phyloP scores from a whole-genome alignment of 768 basidiomycete genomes.

The Boletellus sp. region DNA sequence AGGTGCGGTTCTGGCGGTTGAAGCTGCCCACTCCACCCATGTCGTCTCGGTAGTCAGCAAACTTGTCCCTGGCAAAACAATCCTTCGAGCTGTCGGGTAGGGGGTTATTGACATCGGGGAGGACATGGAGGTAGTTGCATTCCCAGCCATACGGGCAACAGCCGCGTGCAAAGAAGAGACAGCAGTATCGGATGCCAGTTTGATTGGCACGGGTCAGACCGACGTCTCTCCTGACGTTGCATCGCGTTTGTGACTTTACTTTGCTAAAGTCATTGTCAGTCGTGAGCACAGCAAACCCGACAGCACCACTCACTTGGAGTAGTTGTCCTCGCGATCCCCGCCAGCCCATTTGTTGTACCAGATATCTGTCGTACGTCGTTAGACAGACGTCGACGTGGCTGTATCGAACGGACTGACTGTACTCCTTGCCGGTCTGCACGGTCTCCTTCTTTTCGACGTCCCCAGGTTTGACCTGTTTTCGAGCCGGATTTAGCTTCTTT shows the following conservation, averaged over 20 bases:
- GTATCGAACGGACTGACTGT: slow-evolving; percentile 59
- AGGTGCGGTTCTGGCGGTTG: slow-evolving; percentile 86
- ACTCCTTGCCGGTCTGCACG: slow-evolving; percentile 92
- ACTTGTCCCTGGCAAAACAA: slow-evolving; percentile 96
- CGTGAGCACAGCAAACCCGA: background rate
- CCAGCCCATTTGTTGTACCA: slow-evolving; percentile 99
- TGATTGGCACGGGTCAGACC: slow-evolving; percentile 95
- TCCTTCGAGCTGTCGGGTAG: slow-evolving; percentile 93
- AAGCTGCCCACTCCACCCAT: slow-evolving; percentile 99
- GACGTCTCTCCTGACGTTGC: slow-evolving; percentile 81
- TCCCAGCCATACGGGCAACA: slow-evolving; percentile 99
- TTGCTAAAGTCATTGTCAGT: slow-evolving; percentile 51
- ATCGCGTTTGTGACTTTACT: slow-evolving; percentile 90
- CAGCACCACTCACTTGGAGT: slow-evolving; percentile 71
- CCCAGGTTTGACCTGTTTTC: slow-evolving; percentile 88
- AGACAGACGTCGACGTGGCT: background rate
- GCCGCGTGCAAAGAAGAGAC: slow-evolving; percentile 93
- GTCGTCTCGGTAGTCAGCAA: slow-evolving; percentile 95
- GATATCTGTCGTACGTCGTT: slow-evolving; percentile 54
- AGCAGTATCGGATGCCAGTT: slow-evolving; percentile 87
- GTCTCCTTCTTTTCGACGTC: slow-evolving; percentile 88
- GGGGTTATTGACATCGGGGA: slow-evolving; percentile 66
- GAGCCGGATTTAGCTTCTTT: slow-evolving; percentile 85
- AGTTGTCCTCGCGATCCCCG: slow-evolving; percentile 93
- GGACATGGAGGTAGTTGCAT: slow-evolving; percentile 90